A percentile compares a stretch with the other conserved stretches of the same genome.
phyloP scores from a whole-genome alignment of 1,284 basidiomycete species.

The Heliocybe sulcata region DNA sequence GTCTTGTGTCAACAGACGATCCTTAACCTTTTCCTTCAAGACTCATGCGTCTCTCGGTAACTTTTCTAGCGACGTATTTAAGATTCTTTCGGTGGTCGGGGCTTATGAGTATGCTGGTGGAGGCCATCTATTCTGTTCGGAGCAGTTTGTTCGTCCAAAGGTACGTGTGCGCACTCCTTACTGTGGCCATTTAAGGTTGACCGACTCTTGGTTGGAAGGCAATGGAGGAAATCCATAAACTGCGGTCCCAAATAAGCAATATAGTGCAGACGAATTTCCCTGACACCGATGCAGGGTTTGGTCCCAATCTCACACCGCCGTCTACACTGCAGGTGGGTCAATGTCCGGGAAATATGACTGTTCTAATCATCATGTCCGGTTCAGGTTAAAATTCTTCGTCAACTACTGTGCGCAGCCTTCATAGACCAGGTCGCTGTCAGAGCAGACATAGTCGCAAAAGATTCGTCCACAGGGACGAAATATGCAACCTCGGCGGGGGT shows the following conservation, averaged over 20 bases:
- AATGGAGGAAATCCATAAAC: constrained; percentile 98
- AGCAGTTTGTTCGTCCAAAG: constrained; percentile 91
- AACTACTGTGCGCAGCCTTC: constrained; percentile 86
- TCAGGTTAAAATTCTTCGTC: constrained; percentile 86
- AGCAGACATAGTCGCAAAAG: constrained; percentile 71
- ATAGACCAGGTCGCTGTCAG: constrained; percentile 95
- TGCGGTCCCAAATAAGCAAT: constrained; percentile 84
- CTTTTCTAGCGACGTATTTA: constrained; percentile 86
- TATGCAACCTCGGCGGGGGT: constrained; percentile 76
- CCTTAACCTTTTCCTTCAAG: constrained; percentile 31
- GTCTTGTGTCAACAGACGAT: background rate
- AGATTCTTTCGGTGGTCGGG: constrained; percentile 85
- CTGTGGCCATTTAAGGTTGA: background rate
- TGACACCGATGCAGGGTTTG: constrained; percentile 49
- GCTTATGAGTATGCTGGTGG: constrained; percentile 93
- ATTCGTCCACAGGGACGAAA: constrained; percentile 52
- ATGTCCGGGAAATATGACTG: background rate
- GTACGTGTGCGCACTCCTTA: constrained; percentile 31
- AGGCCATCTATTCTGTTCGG: constrained; percentile 73
- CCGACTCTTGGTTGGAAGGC: constrained; percentile 42
- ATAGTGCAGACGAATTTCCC: constrained; percentile 75
- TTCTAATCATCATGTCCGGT: background rate
- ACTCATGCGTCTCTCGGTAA: constrained; percentile 77
- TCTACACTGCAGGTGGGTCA: constrained; percentile 61
- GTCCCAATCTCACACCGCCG: constrained; percentile 63